phyloP scores from a whole-genome alignment of 305 asterid genomes.

The Andrographis paniculata region DNA sequence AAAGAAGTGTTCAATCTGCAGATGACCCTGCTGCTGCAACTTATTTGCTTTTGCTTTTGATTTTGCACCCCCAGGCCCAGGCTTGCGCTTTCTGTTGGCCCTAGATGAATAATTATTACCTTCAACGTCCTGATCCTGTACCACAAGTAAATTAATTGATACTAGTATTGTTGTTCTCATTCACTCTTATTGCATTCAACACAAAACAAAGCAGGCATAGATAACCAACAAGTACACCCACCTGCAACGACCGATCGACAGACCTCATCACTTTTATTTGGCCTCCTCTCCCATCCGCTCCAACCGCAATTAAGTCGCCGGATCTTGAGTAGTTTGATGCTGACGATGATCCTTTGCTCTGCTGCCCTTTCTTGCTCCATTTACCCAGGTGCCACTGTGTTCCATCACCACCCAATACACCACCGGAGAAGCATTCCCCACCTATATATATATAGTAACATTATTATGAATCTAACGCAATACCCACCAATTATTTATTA shows the following conservation, averaged over 20 bases:
- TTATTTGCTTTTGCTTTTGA: constrained; percentile 39
- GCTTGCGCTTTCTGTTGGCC: constrained; percentile 37
- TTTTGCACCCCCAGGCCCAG: no score
- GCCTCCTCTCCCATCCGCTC: constrained; percentile 97
- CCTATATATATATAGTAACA: constrained; percentile 29
- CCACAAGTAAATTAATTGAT: neutral
- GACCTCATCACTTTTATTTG: constrained; percentile 66
- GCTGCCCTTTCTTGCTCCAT: constrained; percentile 68
- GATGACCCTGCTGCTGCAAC: constrained; percentile 40
- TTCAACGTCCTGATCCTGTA: no score
- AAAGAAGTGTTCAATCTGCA: constrained; percentile 83
- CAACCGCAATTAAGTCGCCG: constrained; percentile 65
- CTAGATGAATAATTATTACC: constrained; percentile 25
- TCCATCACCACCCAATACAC: constrained; percentile 73
- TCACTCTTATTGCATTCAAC: neutral
- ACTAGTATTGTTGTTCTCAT: neutral
- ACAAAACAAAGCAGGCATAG: neutral
- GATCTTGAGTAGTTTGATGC: constrained; percentile 32
- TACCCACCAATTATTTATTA: neutral
- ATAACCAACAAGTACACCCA: constrained; percentile 35
- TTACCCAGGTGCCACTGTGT: constrained; percentile 75
- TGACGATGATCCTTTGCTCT: constrained; percentile 28
- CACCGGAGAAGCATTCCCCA: constrained; percentile 55
- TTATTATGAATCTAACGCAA: neutral
- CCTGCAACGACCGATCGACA: constrained; percentile 40